Evolutionary conservation across 2,329 filamentous ascomycete species (phyloP).

Genomic region (Coniella vitis): DNA sequence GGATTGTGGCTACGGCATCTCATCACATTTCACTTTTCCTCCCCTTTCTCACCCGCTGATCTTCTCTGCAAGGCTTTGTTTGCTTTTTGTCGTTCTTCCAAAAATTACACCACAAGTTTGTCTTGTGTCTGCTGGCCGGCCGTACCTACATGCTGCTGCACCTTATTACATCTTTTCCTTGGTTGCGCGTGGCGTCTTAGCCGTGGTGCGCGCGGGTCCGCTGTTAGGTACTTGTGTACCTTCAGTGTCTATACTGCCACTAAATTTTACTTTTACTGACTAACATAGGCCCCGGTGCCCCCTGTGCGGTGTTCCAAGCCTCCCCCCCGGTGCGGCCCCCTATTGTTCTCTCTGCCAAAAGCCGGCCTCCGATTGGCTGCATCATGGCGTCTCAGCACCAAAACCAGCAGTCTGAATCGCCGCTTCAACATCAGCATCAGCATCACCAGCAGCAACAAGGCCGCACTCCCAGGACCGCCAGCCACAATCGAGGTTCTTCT

Average conservation of each 20-base stretch:
- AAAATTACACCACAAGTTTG: no score
- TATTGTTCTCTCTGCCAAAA: background rate
- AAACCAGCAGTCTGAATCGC: constrained; percentile 1
- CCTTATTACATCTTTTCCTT: background rate
- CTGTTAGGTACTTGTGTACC: no score
- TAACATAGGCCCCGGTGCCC: background rate
- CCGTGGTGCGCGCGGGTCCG: background rate
- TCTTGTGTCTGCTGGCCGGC: background rate
- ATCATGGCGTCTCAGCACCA: constrained; percentile 15
- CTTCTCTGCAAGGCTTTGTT: no score
- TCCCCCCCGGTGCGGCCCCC: background rate
- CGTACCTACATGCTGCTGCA: background rate
- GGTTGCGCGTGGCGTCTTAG: background rate
- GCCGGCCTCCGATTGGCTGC: constrained; percentile 15
- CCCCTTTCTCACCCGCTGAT: no score
- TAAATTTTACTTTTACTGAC: no score
- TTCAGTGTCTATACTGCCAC: no score
- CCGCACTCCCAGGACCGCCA: constrained; percentile 9
- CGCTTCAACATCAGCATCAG: background rate
- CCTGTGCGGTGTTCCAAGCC: background rate
- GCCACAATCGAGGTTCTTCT: constrained; percentile 11
- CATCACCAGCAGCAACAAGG: background rate
- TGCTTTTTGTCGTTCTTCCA: no score
- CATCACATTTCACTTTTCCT: no score
- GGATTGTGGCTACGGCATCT: no score